phyloP scores from a whole-genome alignment of 306 rosid genomes.

The Prunus fruticosa region DNA sequence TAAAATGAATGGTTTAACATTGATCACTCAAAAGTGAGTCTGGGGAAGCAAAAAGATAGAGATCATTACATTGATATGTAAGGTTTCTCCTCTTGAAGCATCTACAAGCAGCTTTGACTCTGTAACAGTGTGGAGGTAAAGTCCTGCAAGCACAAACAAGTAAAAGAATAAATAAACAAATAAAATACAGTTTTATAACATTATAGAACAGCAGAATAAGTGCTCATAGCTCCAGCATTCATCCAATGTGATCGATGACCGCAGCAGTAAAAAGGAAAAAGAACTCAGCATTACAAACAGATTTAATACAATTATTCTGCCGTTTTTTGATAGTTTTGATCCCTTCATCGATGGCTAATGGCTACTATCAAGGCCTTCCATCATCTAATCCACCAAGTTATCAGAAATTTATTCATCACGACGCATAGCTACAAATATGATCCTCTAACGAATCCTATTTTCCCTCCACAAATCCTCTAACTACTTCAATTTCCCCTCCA shows the following conservation, averaged over 20 bases:
- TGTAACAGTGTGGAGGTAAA: slow-evolving; percentile 61
- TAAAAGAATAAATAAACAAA: background rate
- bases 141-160: slow-evolving; percentile 47
- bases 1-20: slow-evolving; percentile 7
- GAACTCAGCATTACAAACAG: background rate
- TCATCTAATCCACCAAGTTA: background rate
- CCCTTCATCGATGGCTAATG: background rate
- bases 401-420: background rate
- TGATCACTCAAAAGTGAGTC: background rate
- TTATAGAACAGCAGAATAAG: background rate
- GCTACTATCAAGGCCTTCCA: background rate
- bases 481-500: background rate
- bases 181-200: background rate
- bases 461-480: background rate
- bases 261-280: background rate
- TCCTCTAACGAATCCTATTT: background rate
- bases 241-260: background rate
- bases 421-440: background rate
- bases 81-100: slow-evolving; percentile 78
- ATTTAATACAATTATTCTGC: background rate
- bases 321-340: background rate
- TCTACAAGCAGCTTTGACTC: slow-evolving; percentile 87
- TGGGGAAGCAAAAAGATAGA: background rate
- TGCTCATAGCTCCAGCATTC: background rate
- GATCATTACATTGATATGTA: slow-evolving; percentile 63